Percentiles rank a stretch among this genome's conserved stretches.
phyloP scores from a whole-genome alignment of 495 filamentous ascomycete genomes.

The Astrocystis sublimbata region DNA sequence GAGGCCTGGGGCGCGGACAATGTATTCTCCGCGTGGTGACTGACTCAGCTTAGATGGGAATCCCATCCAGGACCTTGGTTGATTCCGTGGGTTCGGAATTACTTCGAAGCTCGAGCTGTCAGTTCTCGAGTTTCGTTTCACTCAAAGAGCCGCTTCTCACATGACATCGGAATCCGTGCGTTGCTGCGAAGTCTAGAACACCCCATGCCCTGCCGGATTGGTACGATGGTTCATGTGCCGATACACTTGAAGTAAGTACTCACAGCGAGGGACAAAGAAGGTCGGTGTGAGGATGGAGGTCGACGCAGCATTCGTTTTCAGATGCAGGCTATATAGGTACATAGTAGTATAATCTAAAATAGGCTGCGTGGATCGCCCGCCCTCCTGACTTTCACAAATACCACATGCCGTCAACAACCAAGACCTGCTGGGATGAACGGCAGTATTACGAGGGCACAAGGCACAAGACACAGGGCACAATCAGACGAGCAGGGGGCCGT shows the following conservation, averaged over 20 bases:
- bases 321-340: conserved; percentile 1
- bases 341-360: too few species aligned
- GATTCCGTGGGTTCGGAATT: not conserved
- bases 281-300: not conserved
- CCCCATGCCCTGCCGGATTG: not conserved
- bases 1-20: not conserved
- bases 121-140: not conserved
- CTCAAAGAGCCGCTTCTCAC: not conserved
- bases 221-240: not conserved
- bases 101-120: too few species aligned
- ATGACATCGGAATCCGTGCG: not conserved
- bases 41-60: not conserved
- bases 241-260: not conserved
- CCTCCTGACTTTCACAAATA: not conserved
- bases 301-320: not conserved
- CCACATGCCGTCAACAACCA: not conserved
- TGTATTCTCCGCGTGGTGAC: not conserved
- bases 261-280: not conserved
- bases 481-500: not conserved
- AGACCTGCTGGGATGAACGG: conserved; percentile 4
- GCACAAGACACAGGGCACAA: not conserved
- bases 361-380: not conserved
- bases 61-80: not conserved
- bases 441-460: not conserved
- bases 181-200: not conserved